Evolutionary conservation across 768 basidiomycete genomes (phyloP).

Genomic region (Fomitopsis serialis): DNA sequence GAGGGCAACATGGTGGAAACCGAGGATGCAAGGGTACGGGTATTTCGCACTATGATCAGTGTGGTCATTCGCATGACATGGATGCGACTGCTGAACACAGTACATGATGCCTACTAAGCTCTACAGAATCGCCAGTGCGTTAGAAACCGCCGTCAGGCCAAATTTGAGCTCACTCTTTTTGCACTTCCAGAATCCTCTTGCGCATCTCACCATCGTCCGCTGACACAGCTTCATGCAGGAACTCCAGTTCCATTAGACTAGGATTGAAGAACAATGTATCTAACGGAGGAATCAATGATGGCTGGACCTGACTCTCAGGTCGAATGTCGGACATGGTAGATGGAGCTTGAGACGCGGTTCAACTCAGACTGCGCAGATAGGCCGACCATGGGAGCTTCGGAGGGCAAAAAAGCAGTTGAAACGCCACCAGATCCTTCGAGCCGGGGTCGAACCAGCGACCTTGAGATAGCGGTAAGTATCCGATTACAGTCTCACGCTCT

Average conservation of each 20-base stretch:
- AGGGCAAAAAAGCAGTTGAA: too few species aligned
- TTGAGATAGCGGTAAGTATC: constrained; percentile 8
- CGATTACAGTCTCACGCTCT: constrained; percentile 17
- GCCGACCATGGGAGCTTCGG: too few species aligned
- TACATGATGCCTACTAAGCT: too few species aligned
- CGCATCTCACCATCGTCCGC: constrained; percentile 19
- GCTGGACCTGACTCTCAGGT: not conserved
- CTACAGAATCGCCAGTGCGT: too few species aligned
- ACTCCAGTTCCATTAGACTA: not conserved
- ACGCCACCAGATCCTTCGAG: constrained; percentile 8
- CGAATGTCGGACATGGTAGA: not conserved
- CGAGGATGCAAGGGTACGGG: constrained; percentile 29
- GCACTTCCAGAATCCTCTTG: constrained; percentile 19
- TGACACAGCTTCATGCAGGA: constrained; percentile 10
- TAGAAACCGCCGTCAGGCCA: too few species aligned
- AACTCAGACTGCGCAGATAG: too few species aligned
- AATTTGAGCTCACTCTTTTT: constrained; percentile 14
- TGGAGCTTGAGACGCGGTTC: too few species aligned
- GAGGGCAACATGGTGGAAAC: constrained; percentile 25
- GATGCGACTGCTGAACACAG: too few species aligned
- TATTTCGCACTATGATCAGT: constrained; percentile 22
- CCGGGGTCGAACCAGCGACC: constrained; percentile 19
- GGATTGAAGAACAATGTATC: not conserved
- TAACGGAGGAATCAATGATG: not conserved
- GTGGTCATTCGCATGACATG: too few species aligned